Evolutionary conservation across 164 flowering plant genomes (phyloP).

Genomic region (Umbilicus rupestris): DNA sequence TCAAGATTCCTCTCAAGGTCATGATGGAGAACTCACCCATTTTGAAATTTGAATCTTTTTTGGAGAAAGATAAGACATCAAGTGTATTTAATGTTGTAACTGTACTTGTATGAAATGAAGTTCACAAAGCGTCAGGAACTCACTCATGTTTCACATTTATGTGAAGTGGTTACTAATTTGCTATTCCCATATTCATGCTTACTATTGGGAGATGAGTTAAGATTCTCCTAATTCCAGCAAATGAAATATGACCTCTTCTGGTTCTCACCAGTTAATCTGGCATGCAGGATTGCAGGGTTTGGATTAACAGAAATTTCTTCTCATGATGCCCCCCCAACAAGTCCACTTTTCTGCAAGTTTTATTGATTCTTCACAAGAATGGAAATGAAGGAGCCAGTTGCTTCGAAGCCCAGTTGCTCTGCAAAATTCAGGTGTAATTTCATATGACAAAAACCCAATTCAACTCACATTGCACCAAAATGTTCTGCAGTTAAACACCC

Average conservation of each 20-base stretch:
- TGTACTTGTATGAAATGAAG: not conserved
- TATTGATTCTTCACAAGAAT: not conserved
- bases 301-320: not conserved
- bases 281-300: no score
- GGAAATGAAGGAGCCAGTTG: no score
- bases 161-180: no score
- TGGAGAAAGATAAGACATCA: not conserved
- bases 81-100: not conserved
- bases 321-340: not conserved
- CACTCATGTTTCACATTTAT: not conserved
- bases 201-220: no score
- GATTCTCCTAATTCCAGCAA: no score
- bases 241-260: no score
- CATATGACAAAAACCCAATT: constrained; percentile 29
- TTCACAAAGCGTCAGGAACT: not conserved
- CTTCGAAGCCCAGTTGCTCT: constrained; percentile 89
- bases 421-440: constrained; percentile 40
- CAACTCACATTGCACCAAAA: no score
- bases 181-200: no score
- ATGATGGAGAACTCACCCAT: no score
- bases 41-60: not conserved
- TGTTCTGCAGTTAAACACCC: constrained; percentile 7
- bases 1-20: no score
- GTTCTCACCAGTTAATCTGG: no score
- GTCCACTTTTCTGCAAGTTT: not conserved